phyloP scores from a whole-genome alignment of 805 yeast species.

The Ogataea methanolica region DNA sequence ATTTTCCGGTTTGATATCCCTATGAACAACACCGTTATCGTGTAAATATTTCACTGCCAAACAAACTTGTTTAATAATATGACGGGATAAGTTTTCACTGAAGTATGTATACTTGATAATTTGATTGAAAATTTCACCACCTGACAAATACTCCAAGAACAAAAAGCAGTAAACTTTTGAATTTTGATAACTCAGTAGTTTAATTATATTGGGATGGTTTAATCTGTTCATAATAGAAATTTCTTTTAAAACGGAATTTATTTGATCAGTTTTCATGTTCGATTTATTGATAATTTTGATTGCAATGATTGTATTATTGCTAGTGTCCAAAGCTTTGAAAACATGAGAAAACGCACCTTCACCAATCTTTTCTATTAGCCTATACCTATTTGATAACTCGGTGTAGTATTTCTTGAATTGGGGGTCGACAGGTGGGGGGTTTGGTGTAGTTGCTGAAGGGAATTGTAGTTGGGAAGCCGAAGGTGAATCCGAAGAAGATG shows the following conservation, averaged over 20 bases:
- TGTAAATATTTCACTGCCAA: constrained; percentile 67
- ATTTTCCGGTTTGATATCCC: constrained; percentile 83
- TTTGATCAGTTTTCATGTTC: constrained; percentile 46
- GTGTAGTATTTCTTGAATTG: constrained; percentile 19
- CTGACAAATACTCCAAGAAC: constrained; percentile 62
- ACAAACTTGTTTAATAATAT: constrained; percentile 68
- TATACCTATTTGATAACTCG: constrained; percentile 26
- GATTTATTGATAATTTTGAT: constrained; percentile 69
- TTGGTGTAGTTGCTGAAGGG: neutral
- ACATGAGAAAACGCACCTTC: constrained; percentile 93
- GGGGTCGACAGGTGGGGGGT: neutral
- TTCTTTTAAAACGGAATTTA: constrained; percentile 61
- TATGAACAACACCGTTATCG: constrained; percentile 68
- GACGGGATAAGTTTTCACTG: constrained; percentile 66
- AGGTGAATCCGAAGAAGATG: neutral
- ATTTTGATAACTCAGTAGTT: constrained; percentile 50
- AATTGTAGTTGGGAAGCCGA: neutral
- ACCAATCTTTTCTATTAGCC: constrained; percentile 41
- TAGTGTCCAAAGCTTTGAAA: constrained; percentile 57
- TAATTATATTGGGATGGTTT: constrained; percentile 56
- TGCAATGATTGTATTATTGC: constrained; percentile 49
- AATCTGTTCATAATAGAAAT: constrained; percentile 67
- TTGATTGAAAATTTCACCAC: constrained; percentile 80
- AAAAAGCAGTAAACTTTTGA: constrained; percentile 50
- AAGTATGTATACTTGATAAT: constrained; percentile 75